Conservation (phyloP, 2,329 filamentous ascomycete genomes). For the Scedosporium minutisporum region DNA sequence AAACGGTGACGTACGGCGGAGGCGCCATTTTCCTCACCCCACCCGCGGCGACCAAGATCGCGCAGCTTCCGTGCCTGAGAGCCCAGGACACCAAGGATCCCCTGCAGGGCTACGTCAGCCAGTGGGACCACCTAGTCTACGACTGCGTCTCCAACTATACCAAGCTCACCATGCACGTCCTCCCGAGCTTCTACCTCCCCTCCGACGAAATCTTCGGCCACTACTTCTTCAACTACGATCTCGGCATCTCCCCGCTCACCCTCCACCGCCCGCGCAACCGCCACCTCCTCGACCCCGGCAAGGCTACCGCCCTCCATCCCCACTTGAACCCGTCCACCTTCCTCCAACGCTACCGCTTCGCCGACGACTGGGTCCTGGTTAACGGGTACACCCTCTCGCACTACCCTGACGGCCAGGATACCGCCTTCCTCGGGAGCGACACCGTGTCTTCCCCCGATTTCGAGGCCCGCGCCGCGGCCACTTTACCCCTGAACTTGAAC, state of each 20-base stretch:
- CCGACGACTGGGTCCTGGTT: slow-evolving; percentile 36
- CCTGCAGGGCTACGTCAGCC: slow-evolving; percentile 14
- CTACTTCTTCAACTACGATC: slow-evolving; percentile 24
- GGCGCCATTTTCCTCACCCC: slow-evolving; percentile 33
- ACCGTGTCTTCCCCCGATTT: not conserved
- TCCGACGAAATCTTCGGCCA: slow-evolving; percentile 20
- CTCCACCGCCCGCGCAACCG: slow-evolving; percentile 29
- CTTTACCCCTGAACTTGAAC: not conserved
- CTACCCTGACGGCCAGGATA: slow-evolving; percentile 24
- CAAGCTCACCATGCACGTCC: slow-evolving; percentile 26
- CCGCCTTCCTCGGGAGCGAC: not conserved
- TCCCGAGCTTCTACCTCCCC: slow-evolving; percentile 33
- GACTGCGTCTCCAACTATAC: slow-evolving; percentile 27
- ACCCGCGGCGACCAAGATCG: slow-evolving; percentile 22
- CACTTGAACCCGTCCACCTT: slow-evolving; percentile 36
- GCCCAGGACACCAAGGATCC: slow-evolving; percentile 8
- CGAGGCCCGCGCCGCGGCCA: not conserved
- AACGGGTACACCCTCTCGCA: slow-evolving; percentile 36
- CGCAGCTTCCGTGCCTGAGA: slow-evolving; percentile 27
- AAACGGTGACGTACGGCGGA: slow-evolving; percentile 32
- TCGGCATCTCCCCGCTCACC: slow-evolving; percentile 28
- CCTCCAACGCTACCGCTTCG: slow-evolving; percentile 35
- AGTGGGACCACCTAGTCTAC: slow-evolving; percentile 32
- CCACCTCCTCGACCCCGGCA: slow-evolving; percentile 28
- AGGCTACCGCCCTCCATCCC: slow-evolving; percentile 30